Base-by-base conservation (phyloP, 768 basidiomycete genomes). In the Boletus pseudopeckii region DNA sequence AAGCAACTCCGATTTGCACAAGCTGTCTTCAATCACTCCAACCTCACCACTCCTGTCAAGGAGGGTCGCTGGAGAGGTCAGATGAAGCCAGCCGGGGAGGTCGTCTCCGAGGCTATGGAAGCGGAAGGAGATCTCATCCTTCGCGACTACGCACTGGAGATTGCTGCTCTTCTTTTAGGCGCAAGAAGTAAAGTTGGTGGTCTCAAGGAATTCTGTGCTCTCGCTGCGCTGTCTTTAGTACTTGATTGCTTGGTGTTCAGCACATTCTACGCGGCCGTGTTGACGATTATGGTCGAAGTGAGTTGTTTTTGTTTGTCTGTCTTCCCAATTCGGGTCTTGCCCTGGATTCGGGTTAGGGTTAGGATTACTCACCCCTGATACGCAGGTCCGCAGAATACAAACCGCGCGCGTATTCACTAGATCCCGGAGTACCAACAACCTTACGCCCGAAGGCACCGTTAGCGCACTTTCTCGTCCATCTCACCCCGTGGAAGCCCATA, bases 271-370 rank as follows among this genome's bases (percentile, higher is more conserved):
- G 80, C 90, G 1, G 86, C 90, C 2, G 83, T 98, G 49, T 75
- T 99, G 49, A 86, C 84, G n/a, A 79, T 99, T 68, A 97, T 98
- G 89, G 87, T 98, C 56, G 96, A 99, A 79, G 92, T 92, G 50
- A 50, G 78, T 60, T 51, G 69, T 60, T 52, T 56, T 56, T 41
- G 1, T 43, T 55, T 61, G 53, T 53, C 62, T 57, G 42, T 24
- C 37, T 5, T 4, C n/a, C 37, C 20, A 36, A 13, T 51, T 57
- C 20, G 37, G 42, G 47, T 18, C 13, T 28, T 42, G 18, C 8
- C 33, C 14, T 22, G 34, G 33, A 15, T 47, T 55, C n/a, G 56
- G 58, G 58, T 62, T 52, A 33, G 36, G 55, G 52, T 54, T 17
- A 36, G n/a, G 10, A 9, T 54, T 30, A 17, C 55, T 51, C 33